Evolutionary conservation across 2,329 filamentous ascomycete genomes (phyloP).

Genomic region (Claviceps spartinae): DNA sequence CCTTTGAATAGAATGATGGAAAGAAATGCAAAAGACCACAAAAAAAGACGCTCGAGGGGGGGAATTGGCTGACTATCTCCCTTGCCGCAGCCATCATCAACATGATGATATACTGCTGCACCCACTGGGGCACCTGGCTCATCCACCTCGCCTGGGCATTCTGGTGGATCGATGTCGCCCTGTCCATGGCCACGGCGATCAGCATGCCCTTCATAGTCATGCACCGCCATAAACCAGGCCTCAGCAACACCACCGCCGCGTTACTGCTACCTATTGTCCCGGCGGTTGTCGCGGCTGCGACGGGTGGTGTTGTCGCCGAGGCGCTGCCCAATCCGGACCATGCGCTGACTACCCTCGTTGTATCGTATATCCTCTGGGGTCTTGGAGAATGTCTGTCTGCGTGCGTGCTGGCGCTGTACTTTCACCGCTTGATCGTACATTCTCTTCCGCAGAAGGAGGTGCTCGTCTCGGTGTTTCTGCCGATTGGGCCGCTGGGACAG

Average conservation of each 20-base stretch:
- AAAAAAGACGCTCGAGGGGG: neutral
- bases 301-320: slow-evolving; percentile 50
- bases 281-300: slow-evolving; percentile 50
- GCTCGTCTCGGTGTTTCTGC: slow-evolving; percentile 54
- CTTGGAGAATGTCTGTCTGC: slow-evolving; percentile 45
- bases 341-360: slow-evolving; percentile 48
- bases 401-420: slow-evolving; percentile 53
- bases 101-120: slow-evolving; percentile 47
- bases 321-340: slow-evolving; percentile 39
- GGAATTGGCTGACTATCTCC: neutral
- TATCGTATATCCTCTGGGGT: slow-evolving; percentile 56
- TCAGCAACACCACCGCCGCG: slow-evolving; percentile 48
- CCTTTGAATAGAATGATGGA: too few species aligned
- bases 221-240: slow-evolving; percentile 29
- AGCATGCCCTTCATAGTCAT: slow-evolving; percentile 44
- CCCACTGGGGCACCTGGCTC: slow-evolving; percentile 48
- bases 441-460: slow-evolving; percentile 52
- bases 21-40: too few species aligned
- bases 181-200: slow-evolving; percentile 40
- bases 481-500: slow-evolving; percentile 52
- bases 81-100: slow-evolving; percentile 40
- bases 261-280: slow-evolving; percentile 55
- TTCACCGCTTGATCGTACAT: slow-evolving; percentile 52
- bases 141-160: slow-evolving; percentile 40
- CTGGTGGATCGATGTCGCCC: slow-evolving; percentile 42